Evolutionary conservation across 306 rosid species (phyloP).

Genomic region (Prinsepia uniflora): DNA sequence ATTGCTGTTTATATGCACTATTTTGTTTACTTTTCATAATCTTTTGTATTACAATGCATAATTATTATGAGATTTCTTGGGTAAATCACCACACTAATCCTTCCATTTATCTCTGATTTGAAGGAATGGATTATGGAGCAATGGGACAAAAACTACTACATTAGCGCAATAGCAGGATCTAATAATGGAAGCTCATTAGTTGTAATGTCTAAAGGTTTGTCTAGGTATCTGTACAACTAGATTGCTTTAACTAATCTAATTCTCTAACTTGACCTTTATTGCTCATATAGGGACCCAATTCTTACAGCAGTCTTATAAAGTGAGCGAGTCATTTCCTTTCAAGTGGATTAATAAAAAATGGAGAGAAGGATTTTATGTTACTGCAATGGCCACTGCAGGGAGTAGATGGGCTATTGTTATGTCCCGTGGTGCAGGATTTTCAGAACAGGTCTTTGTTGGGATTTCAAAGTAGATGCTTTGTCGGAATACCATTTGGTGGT

Average conservation of each 20-base stretch:
- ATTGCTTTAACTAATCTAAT: conserved; percentile 1
- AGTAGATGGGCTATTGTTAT: conserved; percentile 78
- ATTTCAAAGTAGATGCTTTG: neutral
- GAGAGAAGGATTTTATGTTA: conserved; percentile 78
- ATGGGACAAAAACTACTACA: conserved; percentile 75
- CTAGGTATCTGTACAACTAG: conserved; percentile 1
- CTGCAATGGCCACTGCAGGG: conserved; percentile 85
- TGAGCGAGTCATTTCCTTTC: conserved; percentile 82
- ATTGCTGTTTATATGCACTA: neutral
- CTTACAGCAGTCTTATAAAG: conserved; percentile 81
- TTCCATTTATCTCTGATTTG: conserved; percentile 16
- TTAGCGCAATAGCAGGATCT: conserved; percentile 79
- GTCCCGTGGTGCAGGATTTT: conserved; percentile 81
- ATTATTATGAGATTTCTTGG: neutral
- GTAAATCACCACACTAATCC: conserved; percentile 38
- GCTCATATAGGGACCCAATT: conserved; percentile 57
- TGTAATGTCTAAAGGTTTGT: conserved; percentile 87
- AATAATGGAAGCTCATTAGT: conserved; percentile 72
- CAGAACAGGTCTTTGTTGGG: conserved; percentile 55
- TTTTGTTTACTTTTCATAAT: neutral
- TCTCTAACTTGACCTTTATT: conserved; percentile 12
- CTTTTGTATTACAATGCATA: neutral
- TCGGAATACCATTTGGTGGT: neutral
- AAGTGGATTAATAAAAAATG: conserved; percentile 91
- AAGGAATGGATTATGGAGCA: conserved; percentile 94